These are phyloP conservation scores for Tieghemiomyces parasiticus DNA, from an alignment of 192 early-diverging fungal species.

Conservation along the genomic window DNA sequence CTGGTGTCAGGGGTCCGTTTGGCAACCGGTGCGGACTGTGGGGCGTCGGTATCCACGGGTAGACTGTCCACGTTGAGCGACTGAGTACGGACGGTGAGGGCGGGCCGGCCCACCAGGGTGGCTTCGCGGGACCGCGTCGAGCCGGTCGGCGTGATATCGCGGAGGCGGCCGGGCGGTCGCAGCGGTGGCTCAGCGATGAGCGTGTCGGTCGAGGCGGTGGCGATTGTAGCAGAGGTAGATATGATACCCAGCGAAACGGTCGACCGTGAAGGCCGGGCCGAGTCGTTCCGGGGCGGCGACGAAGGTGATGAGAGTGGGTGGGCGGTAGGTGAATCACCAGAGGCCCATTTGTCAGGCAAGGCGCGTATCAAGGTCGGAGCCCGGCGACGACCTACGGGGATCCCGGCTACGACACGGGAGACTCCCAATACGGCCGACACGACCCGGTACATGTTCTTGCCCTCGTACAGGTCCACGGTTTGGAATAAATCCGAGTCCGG, in stretches of 20 bases:
- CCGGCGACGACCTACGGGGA: conserved; percentile 12
- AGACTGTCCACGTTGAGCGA: neutral
- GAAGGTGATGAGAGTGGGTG: too few species aligned
- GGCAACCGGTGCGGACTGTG: too few species aligned
- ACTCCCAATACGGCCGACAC: conserved; percentile 59
- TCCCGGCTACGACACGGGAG: conserved; percentile 38
- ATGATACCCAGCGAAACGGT: too few species aligned
- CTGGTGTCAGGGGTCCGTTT: neutral
- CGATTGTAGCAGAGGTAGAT: too few species aligned
- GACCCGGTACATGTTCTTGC: conserved; percentile 61
- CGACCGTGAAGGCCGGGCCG: neutral
- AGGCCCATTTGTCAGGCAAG: conserved; percentile 9
- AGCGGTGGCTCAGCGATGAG: neutral
- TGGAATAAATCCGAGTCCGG: conserved; percentile 61
- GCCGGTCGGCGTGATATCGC: neutral
- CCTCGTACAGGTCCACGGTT: conserved; percentile 67
- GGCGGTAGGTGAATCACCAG: too few species aligned
- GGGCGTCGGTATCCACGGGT: too few species aligned
- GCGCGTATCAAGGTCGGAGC: neutral
- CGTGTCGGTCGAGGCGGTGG: conserved; percentile 4
- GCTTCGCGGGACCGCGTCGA: neutral
- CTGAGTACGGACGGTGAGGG: neutral
- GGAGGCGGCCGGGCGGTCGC: too few species aligned
- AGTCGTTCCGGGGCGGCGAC: neutral
- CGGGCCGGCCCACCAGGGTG: neutral